Base-by-base conservation (phyloP, 2,329 filamentous ascomycete genomes). In the Aciculosporium take region DNA sequence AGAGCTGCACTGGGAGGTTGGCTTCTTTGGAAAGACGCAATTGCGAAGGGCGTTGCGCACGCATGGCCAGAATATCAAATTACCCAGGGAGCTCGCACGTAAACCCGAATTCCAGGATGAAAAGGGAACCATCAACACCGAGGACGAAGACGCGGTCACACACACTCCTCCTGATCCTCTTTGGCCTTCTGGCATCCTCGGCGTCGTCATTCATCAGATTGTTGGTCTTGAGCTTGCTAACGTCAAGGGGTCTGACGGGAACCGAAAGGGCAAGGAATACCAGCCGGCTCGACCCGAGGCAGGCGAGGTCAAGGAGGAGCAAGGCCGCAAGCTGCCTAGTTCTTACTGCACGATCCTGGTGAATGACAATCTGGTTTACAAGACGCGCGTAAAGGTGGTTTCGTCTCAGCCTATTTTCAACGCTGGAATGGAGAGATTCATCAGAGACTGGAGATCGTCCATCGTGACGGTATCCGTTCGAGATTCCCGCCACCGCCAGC, bases 371-470 rank as follows among this genome's bases (percentile, higher is more conserved):
- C 63, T 94, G 50, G 74, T 87, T 15, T 96, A 95, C 67, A 87
- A 89, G 55, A 96, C 89, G n/a, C 77, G 91, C 54, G 77, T 85
- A 28, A 96, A 98, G 67, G 88, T 88, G 4, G 83, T 94, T 7
- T 93, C 84, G 28, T 93, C 85, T 40, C 88, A 93, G 58, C 91
- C 91, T 1, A 95, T 96, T 48, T 96, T 94, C 71, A 95, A 96
- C 52, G 88, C 91, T 3, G 89, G 89, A 45, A 95, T 88, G 0
- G 91, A 98, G 56, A 76, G 82, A 10, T 96, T 96, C 52, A 67
- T 96, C 24, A 81, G 89, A 18, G 89, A 98, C 56, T 98, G 91
- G 91, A 74, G 86, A 48, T 91, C 84, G 15, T 73, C 76, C 35
- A 83, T 95, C 43, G 72, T 94, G 41, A 95, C 88, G 0, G 71